Evolutionary conservation across 1,284 basidiomycete genomes (phyloP).

Genomic region (Ceratobasidium sp.): DNA sequence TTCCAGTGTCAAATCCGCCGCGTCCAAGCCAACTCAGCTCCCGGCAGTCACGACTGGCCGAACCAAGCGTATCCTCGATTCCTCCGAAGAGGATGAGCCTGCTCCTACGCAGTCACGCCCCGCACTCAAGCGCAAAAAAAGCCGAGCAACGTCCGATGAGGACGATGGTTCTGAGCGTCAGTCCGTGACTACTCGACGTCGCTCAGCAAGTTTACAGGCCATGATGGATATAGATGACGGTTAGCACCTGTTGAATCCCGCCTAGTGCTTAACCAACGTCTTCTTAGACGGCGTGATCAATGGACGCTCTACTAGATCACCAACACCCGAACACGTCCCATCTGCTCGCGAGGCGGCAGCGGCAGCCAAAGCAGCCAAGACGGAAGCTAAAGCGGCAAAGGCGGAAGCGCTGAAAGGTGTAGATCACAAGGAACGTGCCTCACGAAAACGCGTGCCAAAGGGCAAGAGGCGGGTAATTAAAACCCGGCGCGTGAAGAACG

Average conservation of each 20-base stretch:
- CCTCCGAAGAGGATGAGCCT: conserved; percentile 37
- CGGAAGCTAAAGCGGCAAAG: conserved; percentile 41
- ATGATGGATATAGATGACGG: conserved; percentile 85
- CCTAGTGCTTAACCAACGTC: background rate
- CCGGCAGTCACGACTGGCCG: background rate
- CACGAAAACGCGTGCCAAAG: conserved; percentile 69
- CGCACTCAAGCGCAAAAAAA: conserved; percentile 38
- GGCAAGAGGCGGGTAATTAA: conserved; percentile 76
- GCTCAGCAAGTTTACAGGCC: conserved; percentile 62
- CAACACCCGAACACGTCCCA: conserved; percentile 50
- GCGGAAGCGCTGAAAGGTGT: conserved; percentile 44
- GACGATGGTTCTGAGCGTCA: conserved; percentile 10
- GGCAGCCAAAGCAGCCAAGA: conserved; percentile 50
- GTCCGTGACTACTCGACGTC: conserved; percentile 58
- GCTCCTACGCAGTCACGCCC: conserved; percentile 4
- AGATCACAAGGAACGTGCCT: conserved; percentile 36
- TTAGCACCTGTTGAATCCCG: conserved; percentile 54
- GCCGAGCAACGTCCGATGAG: conserved; percentile 25
- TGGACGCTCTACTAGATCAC: conserved; percentile 27
- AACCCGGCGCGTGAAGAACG: conserved; percentile 67
- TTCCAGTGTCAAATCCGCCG: conserved; percentile 51
- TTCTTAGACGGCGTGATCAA: conserved; percentile 50
- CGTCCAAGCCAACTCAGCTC: conserved; percentile 49
- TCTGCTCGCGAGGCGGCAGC: conserved; percentile 41
- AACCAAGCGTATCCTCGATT: conserved; percentile 37